Conservation (phyloP, 768 basidiomycete species). For the Dendrothele bispora region DNA sequence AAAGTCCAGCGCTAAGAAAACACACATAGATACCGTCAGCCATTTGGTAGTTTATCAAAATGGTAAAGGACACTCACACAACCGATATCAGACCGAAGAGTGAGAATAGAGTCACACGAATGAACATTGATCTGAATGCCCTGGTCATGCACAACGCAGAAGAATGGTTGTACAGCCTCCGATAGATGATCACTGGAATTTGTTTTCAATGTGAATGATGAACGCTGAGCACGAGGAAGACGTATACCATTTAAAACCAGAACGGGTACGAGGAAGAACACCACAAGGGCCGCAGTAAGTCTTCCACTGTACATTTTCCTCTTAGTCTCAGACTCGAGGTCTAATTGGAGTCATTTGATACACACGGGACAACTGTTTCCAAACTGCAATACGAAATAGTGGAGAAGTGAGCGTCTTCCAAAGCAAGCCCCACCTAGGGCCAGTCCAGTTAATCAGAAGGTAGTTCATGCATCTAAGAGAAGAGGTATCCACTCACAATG, state of each 20-base stretch:
- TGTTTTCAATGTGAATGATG: background rate
- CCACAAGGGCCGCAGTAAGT: background rate
- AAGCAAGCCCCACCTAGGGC: background rate
- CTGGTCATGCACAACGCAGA: background rate
- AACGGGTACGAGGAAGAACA: background rate
- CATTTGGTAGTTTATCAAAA: background rate
- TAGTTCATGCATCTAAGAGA: no score
- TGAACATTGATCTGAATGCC: slow-evolving; percentile 6
- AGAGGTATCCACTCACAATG: no score
- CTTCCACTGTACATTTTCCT: background rate
- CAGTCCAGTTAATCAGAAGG: no score
- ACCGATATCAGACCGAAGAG: background rate
- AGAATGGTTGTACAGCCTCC: background rate
- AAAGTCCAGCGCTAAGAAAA: background rate
- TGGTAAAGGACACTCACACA: background rate
- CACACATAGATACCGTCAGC: no score
- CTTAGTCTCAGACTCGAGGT: background rate
- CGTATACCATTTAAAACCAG: background rate
- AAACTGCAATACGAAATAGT: background rate
- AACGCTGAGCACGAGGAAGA: background rate
- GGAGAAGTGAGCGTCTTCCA: background rate
- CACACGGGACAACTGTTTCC: slow-evolving; percentile 1
- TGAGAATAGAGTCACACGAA: slow-evolving; percentile 1
- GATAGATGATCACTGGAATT: slow-evolving; percentile 2
- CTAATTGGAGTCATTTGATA: no score